These are phyloP conservation scores for Nymphaea colorata DNA, from an alignment of 164 flowering plant genomes.

Conservation along the genomic window DNA sequence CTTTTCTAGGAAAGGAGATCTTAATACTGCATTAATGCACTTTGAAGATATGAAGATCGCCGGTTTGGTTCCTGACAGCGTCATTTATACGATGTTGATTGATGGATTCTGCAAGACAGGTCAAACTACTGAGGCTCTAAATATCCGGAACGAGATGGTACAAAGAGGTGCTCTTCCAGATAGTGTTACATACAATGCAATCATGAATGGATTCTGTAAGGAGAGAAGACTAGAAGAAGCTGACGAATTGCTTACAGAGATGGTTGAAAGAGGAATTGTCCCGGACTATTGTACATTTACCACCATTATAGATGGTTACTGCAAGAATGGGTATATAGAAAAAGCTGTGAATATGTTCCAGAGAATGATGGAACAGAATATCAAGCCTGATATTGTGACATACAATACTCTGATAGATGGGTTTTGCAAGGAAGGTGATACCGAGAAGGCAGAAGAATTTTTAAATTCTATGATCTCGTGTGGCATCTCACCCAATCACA, in stretches of 20 bases:
- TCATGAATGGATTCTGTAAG: slow-evolving; percentile 77
- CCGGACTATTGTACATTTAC: slow-evolving; percentile 73
- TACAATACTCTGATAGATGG: slow-evolving; percentile 78
- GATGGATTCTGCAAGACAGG: slow-evolving; percentile 64
- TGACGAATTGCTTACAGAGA: slow-evolving; percentile 54
- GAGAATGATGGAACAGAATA: slow-evolving; percentile 46
- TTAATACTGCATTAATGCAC: slow-evolving; percentile 43
- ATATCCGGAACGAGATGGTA: slow-evolving; percentile 66
- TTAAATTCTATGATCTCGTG: slow-evolving; percentile 52
- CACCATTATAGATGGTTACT: slow-evolving; percentile 68
- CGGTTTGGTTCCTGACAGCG: slow-evolving; percentile 65
- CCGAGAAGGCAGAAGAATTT: slow-evolving; percentile 54
- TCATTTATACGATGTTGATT: slow-evolving; percentile 72
- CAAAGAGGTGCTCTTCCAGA: slow-evolving; percentile 52
- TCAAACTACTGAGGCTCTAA: slow-evolving; percentile 46
- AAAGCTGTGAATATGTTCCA: slow-evolving; percentile 50
- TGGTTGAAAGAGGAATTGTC: slow-evolving; percentile 54
- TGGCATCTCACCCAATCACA: slow-evolving; percentile 37
- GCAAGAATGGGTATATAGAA: slow-evolving; percentile 45
- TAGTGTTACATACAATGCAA: slow-evolving; percentile 66
- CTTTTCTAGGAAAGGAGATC: slow-evolving; percentile 44
- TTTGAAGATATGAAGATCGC: slow-evolving; percentile 37
- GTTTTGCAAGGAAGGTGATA: slow-evolving; percentile 58
- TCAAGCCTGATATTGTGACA: slow-evolving; percentile 67
- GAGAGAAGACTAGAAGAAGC: slow-evolving; percentile 61